Evolutionary conservation across 306 rosid genomes (phyloP), one percentile per base, ranked within the genome.

Genomic region (Carpinus viminea): DNA sequence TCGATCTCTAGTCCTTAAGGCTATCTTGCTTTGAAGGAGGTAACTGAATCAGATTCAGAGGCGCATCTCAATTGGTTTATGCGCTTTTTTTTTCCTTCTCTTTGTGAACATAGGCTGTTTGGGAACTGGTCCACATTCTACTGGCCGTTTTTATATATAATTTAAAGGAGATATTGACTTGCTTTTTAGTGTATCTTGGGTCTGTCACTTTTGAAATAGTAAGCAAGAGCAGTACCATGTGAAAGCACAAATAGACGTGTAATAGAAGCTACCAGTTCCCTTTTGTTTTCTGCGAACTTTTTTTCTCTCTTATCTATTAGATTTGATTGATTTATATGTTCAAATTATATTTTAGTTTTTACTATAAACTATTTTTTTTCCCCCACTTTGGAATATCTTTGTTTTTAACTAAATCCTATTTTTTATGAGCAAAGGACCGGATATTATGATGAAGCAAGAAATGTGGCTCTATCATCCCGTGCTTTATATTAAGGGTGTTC

Each of bases 401-500:
- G 18, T 45, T 52, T 55, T 62, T 28, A 46, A 59, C 47, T 55
- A 53, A 85, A 75, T 68, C 77, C 38, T 83, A 31, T 60, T 47
- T 73, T 56, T 62, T 64, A 36, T 64, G 43, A 72, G 54, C 59
- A 68, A 70, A 88, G 99, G 79, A 88, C 98, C 80, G 99, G 99
- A 78, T 95, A 90, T 82, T 90, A 92, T 59, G 97, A 91, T 34
- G 99, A 95, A 79, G 99, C 97, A 47, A 95, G 98, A 84, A 86
- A 81, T 54, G 92, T 93, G 74, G 91, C 98, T 36, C 83, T 90
- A 72, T 87, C 96, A 57, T 95, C 98, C 55, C 98, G 97, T 62
- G 88, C 91, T 68, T n/a, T n/a, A n/a, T n/a, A n/a, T n/a, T n/a
- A n/a, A n/a, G n/a, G n/a, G n/a, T n/a, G n/a, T n/a, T n/a, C n/a